These are phyloP conservation scores for Malassezia vespertilionis DNA, from an alignment of 1,284 basidiomycete species.

Conservation along the genomic window DNA sequence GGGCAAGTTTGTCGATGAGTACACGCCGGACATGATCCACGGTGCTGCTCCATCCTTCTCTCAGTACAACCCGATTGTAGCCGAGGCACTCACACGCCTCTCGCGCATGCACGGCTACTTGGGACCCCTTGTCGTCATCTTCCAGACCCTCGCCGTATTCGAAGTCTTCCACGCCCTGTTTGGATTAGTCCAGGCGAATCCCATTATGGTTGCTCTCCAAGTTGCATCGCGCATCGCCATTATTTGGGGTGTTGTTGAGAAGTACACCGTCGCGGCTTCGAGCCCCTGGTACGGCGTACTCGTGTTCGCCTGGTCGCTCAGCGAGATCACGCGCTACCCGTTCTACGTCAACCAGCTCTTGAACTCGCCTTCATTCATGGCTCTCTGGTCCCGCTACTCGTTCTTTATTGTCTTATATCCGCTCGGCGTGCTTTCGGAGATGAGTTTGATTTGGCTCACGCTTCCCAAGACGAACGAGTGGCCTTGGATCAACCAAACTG, in stretches of 20 bases:
- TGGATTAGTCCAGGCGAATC: slow-evolving; percentile 71
- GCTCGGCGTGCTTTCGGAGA: slow-evolving; percentile 77
- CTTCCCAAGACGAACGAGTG: slow-evolving; percentile 52
- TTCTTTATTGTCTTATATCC: slow-evolving; percentile 89
- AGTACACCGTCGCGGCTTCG: slow-evolving; percentile 39
- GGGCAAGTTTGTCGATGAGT: neutral
- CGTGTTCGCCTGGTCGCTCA: slow-evolving; percentile 84
- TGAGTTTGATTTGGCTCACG: slow-evolving; percentile 66
- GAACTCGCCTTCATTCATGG: slow-evolving; percentile 21
- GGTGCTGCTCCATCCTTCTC: slow-evolving; percentile 20
- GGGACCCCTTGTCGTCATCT: slow-evolving; percentile 29
- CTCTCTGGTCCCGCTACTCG: slow-evolving; percentile 54
- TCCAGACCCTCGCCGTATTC: slow-evolving; percentile 36
- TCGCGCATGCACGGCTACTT: slow-evolving; percentile 26
- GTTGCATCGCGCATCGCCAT: slow-evolving; percentile 74
- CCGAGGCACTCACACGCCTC: slow-evolving; percentile 24
- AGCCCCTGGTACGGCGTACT: slow-evolving; percentile 78
- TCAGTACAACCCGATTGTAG: slow-evolving; percentile 21
- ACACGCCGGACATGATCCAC: slow-evolving; percentile 28
- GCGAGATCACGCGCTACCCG: slow-evolving; percentile 81
- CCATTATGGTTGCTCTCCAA: slow-evolving; percentile 73
- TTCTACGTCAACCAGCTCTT: slow-evolving; percentile 69
- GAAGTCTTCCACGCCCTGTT: slow-evolving; percentile 60
- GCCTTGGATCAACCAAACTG: slow-evolving; percentile 14
- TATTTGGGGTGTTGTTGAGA: slow-evolving; percentile 59